Conservation (phyloP, 257 asterid species). For the Schizonepeta tenuifolia region DNA sequence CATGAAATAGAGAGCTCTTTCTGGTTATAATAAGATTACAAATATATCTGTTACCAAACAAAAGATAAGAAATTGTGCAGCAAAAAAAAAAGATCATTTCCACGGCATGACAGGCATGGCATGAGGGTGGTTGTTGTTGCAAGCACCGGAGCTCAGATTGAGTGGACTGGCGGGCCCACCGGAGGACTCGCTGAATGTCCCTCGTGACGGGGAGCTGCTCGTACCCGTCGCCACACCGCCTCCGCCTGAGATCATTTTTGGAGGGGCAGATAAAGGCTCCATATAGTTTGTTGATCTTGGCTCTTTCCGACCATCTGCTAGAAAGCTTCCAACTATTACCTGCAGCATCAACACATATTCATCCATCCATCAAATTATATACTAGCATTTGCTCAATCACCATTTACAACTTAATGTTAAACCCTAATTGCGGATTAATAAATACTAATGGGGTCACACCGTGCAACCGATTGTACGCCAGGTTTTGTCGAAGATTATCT, state of each 20-base stretch:
- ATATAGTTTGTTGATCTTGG: slow-evolving; percentile 36
- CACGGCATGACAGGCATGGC: slow-evolving; percentile 45
- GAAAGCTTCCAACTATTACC: slow-evolving; percentile 63
- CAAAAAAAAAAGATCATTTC: slow-evolving; percentile 38
- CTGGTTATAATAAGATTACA: slow-evolving; percentile 24
- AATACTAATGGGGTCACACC: no score
- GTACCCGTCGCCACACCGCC: slow-evolving; percentile 37
- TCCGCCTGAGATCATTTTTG: slow-evolving; percentile 36
- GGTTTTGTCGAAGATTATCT: no score
- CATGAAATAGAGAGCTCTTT: slow-evolving; percentile 11
- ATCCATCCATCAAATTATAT: no score
- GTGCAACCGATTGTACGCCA: no score
- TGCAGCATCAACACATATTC: slow-evolving; percentile 22
- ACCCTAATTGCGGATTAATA: no score
- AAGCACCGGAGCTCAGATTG: slow-evolving; percentile 49
- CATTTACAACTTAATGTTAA: no score
- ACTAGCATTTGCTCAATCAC: no score
- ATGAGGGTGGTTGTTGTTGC: slow-evolving; percentile 41
- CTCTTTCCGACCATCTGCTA: slow-evolving; percentile 45
- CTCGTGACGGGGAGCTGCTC: slow-evolving; percentile 59
- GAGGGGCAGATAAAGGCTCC: slow-evolving; percentile 44
- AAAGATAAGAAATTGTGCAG: background rate
- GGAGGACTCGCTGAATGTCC: slow-evolving; percentile 51
- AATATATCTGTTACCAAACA: background rate
- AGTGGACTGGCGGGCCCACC: slow-evolving; percentile 62